Evolutionary conservation across 805 yeast genomes (phyloP), one percentile per base, ranked within the genome.

Genomic region (Nakazawaea sp.): DNA sequence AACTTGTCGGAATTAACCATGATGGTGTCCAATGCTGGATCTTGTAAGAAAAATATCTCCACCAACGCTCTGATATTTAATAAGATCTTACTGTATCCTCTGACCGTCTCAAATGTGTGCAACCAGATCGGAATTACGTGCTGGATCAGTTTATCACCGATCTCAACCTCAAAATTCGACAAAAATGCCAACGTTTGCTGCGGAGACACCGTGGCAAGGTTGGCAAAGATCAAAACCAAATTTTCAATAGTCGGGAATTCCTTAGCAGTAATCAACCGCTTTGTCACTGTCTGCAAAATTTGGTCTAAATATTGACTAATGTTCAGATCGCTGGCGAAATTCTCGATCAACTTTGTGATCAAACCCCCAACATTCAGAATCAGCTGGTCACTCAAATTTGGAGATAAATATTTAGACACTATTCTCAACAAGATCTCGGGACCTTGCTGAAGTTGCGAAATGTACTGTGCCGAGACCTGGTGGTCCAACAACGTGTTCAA

Each of bases 221-320:
- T 73, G 47, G 92, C 83, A 51, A 88, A 77, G 4, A 92, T 86
- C 45, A 78, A 64, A 9, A 86, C 63, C 45, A 90, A 65, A 49
- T 84, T 86, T 45, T 87, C 95, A 15, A 81, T 72, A 0, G 95
- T 79, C 3, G 81, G 63, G 4, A 85, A 67, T 45, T 81, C 86
- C 42, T 75, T 69, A 0, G 95, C 85, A 2, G 70, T 52, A 1
- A 76, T 53, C 10, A 92, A 67, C 47, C 95, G 70, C 25, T 61
- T 58, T 0, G 88, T 78, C 0, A 90, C 80, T 0, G 94, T 94
- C 33, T 72, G 69, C 12, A 89, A 59, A n/a, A 90, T 75, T 36
- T 75, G 75, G 3, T 66, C 61, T 30, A 72, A 60, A 41, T 68
- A 71, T 7, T 59, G 60, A 27, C 62, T 58, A 27, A 73, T 54